A percentile compares a stretch with the other conserved stretches of the same genome.
phyloP scores from a whole-genome alignment of 441 rosid genomes.

The Metrosideros polymorpha region DNA sequence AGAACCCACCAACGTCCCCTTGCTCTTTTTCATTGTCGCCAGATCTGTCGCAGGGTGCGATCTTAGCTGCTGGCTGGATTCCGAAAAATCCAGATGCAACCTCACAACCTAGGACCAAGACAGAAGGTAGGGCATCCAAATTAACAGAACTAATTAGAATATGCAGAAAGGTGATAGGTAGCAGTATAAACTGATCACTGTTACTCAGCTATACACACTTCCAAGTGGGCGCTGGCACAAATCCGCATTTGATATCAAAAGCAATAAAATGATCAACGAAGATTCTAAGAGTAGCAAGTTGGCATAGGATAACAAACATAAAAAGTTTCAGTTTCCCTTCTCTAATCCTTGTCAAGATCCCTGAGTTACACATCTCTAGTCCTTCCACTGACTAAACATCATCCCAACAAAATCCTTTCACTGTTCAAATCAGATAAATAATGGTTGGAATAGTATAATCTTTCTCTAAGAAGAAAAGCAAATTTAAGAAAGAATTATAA shows the following conservation, averaged over 20 bases:
- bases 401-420: neutral
- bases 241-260: neutral
- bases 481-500: neutral
- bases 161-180: neutral
- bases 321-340: neutral
- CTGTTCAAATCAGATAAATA: neutral
- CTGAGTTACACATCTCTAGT: neutral
- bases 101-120: slow-evolving; percentile 44
- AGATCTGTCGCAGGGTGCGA: slow-evolving; percentile 9
- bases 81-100: slow-evolving; percentile 61
- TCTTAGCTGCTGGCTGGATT: slow-evolving; percentile 14
- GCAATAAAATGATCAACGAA: neutral
- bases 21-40: slow-evolving; percentile 11
- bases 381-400: neutral
- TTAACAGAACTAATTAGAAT: neutral
- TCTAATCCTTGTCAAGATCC: neutral
- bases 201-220: neutral
- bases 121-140: neutral
- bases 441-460: neutral
- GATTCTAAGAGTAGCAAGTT: neutral
- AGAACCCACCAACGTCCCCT: slow-evolving; percentile 23
- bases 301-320: neutral
- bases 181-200: neutral
- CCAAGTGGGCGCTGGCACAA: neutral
- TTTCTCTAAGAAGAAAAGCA: neutral